Conservation (phyloP, 1,139 yeast genomes). For the Blastobotrys buckinghamii region DNA sequence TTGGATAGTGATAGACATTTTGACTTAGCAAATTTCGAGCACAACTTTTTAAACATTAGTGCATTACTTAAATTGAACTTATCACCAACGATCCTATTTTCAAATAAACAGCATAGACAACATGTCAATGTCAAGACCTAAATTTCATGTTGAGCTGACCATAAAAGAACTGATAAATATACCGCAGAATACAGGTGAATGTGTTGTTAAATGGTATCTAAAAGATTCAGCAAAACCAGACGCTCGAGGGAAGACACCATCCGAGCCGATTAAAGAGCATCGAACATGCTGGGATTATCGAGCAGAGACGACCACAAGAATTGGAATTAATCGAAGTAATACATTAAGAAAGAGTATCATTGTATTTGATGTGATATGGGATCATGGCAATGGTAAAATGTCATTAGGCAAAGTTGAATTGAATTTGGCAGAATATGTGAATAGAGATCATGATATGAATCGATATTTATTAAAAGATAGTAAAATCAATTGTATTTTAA, state of each 20-base stretch:
- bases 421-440: slow-evolving; percentile 68
- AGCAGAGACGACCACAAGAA: slow-evolving; percentile 36
- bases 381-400: slow-evolving; percentile 32
- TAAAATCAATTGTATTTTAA: slow-evolving; percentile 73
- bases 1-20: no score
- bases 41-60: no score
- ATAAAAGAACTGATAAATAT: slow-evolving; percentile 71
- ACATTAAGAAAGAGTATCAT: slow-evolving; percentile 26
- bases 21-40: no score
- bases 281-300: slow-evolving; percentile 45
- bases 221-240: slow-evolving; percentile 40
- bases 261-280: slow-evolving; percentile 43
- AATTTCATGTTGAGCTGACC: slow-evolving; percentile 53
- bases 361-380: slow-evolving; percentile 37
- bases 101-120: no score
- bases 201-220: slow-evolving; percentile 57
- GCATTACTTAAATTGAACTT: no score
- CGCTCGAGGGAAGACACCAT: slow-evolving; percentile 42
- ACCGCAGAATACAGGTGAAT: slow-evolving; percentile 70
- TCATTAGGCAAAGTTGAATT: slow-evolving; percentile 61
- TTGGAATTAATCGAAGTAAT: slow-evolving; percentile 36
- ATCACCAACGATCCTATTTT: no score
- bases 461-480: slow-evolving; percentile 69
- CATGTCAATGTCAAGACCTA: slow-evolving; percentile 36
- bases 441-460: slow-evolving; percentile 43